These are phyloP conservation scores for Saccharomycopsis oosterbeekiorum DNA, from an alignment of 805 yeast genomes.

Conservation along the genomic window DNA sequence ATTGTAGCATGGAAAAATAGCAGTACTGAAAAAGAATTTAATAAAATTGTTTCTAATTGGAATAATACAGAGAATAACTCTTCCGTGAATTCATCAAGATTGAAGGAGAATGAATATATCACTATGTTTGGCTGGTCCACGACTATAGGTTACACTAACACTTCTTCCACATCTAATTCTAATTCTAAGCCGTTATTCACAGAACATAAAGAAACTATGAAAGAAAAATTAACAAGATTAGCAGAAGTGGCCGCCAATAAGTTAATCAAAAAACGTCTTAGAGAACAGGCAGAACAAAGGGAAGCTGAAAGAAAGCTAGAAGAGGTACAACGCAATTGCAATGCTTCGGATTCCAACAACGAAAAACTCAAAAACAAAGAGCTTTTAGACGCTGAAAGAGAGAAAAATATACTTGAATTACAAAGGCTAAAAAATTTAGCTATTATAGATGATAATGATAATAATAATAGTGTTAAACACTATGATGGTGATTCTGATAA, in stretches of 20 bases:
- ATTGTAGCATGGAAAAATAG: conserved; percentile 12
- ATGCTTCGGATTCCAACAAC: neutral
- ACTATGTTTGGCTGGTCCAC: conserved; percentile 20
- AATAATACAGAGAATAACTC: conserved; percentile 1
- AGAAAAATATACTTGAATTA: neutral
- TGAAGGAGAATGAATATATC: conserved; percentile 3
- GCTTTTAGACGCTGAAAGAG: conserved; percentile 1
- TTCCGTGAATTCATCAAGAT: neutral
- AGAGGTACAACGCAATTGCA: conserved; percentile 3
- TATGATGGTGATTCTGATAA: neutral
- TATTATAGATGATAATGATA: neutral
- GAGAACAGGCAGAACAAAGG: conserved; percentile 3
- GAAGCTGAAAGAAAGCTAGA: conserved; percentile 1
- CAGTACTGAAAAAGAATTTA: conserved; percentile 8
- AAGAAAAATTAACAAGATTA: conserved; percentile 8
- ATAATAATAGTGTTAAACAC: neutral
- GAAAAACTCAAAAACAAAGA: neutral
- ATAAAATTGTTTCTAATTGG: conserved; percentile 5
- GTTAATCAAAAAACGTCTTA: conserved; percentile 2
- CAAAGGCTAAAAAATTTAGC: neutral
- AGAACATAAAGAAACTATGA: neutral
- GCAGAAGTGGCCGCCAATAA: conserved; percentile 12
- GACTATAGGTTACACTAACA: neutral
- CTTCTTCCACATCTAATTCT: neutral
- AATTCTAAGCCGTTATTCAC: neutral